Conservation (phyloP, 805 yeast species). For the Clavispora asparagi region DNA sequence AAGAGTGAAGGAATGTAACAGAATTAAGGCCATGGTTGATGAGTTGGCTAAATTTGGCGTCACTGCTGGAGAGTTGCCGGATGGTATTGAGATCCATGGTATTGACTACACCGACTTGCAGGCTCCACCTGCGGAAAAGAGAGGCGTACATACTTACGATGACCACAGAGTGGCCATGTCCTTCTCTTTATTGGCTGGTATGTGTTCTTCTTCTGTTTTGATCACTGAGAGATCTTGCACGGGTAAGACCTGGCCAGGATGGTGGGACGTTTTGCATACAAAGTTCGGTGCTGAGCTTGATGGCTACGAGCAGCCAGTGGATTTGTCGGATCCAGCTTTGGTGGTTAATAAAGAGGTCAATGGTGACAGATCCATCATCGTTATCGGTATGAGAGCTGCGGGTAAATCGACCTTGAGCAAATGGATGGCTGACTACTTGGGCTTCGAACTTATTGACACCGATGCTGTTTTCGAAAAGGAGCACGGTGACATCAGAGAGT, state of each 20-base stretch:
- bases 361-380: conserved; percentile 56
- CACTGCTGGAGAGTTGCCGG: conserved; percentile 74
- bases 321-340: conserved; percentile 13
- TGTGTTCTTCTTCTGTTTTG: conserved; percentile 56
- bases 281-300: conserved; percentile 58
- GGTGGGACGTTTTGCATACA: conserved; percentile 93
- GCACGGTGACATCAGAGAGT: conserved; percentile 52
- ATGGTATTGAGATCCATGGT: conserved; percentile 88
- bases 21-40: conserved; percentile 90
- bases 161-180: conserved; percentile 99
- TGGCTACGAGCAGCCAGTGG: conserved; percentile 54
- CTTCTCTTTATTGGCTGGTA: conserved; percentile 80
- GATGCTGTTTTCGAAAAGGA: conserved; percentile 66
- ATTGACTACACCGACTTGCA: conserved; percentile 44
- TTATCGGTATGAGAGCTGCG: conserved; percentile 98
- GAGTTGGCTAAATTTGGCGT: conserved; percentile 92
- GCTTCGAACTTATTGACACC: conserved; percentile 67
- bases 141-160: conserved; percentile 76
- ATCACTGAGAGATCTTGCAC: conserved; percentile 88
- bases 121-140: conserved; percentile 45
- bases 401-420: conserved; percentile 86
- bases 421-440: conserved; percentile 69
- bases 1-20: conserved; percentile 94
- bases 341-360: conserved; percentile 22
- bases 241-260: conserved; percentile 99